Evolutionary conservation across 1,284 basidiomycete genomes (phyloP).

Genomic region (Cutaneotrichosporon sp.): DNA sequence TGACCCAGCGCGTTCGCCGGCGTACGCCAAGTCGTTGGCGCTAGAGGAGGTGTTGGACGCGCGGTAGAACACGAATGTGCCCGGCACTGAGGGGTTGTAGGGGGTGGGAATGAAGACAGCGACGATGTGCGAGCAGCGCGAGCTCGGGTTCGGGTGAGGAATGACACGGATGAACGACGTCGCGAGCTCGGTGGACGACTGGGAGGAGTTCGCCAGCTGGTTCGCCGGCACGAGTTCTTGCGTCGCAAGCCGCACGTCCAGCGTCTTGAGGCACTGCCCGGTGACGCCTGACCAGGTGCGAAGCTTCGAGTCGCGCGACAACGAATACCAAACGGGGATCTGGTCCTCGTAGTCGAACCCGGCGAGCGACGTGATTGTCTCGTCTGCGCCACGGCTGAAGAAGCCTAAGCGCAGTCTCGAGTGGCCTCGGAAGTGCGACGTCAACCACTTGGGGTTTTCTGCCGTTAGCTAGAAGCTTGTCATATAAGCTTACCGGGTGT

Average conservation of each 20-base stretch:
- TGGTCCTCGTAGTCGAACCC: conserved; percentile 52
- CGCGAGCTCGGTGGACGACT: conserved; percentile 15
- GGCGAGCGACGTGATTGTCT: conserved; percentile 43
- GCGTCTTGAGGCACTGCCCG: conserved; percentile 46
- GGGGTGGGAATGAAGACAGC: conserved; percentile 49
- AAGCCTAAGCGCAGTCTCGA: conserved; percentile 41
- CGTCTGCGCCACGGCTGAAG: conserved; percentile 42
- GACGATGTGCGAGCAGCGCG: conserved; percentile 48
- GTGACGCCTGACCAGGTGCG: conserved; percentile 65
- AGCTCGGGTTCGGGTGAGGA: conserved; percentile 34
- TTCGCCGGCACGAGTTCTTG: conserved; percentile 10
- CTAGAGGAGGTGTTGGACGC: conserved; percentile 31
- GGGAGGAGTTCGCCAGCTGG: neutral
- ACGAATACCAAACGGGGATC: conserved; percentile 71
- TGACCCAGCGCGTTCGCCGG: conserved; percentile 40
- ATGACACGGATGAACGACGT: conserved; percentile 45
- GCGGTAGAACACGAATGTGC: conserved; percentile 52
- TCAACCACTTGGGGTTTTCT: conserved; percentile 35
- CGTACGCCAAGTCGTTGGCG: conserved; percentile 41
- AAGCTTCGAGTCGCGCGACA: conserved; percentile 83
- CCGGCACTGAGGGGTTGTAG: conserved; percentile 35
- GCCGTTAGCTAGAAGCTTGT: conserved; percentile 18
- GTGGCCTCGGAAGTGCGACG: conserved; percentile 39
- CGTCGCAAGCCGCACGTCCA: conserved; percentile 43
- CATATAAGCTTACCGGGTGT: conserved; percentile 27